phyloP scores from a whole-genome alignment of 805 yeast genomes.

The Helenozyma baotianmanensis region DNA sequence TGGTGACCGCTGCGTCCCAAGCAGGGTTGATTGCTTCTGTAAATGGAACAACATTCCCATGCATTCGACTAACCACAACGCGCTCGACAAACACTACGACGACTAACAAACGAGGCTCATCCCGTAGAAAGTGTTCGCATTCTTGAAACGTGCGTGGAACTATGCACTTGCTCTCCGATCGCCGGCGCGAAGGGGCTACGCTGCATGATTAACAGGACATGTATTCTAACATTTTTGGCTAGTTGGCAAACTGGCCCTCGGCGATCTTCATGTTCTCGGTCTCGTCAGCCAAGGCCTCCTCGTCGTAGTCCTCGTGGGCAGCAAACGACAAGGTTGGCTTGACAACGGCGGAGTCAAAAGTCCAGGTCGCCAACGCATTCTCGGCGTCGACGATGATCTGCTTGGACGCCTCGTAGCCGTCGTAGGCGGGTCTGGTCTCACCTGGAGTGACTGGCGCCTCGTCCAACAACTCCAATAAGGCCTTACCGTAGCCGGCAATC shows the following conservation, averaged over 20 bases:
- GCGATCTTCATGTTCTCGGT: constrained; percentile 45
- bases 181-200: too few relatives aligned
- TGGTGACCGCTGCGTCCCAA: too few relatives aligned
- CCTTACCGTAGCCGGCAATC: constrained; percentile 88
- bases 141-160: too few relatives aligned
- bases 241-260: constrained; percentile 18
- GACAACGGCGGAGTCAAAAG: constrained; percentile 76
- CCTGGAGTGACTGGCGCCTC: constrained; percentile 88
- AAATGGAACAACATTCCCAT: too few relatives aligned
- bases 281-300: constrained; percentile 41
- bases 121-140: too few relatives aligned
- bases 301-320: constrained; percentile 47
- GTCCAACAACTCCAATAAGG: constrained; percentile 74
- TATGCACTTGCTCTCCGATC: too few relatives aligned
- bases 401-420: constrained; percentile 84
- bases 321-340: constrained; percentile 71
- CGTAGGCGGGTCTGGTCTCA: constrained; percentile 86
- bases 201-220: too few relatives aligned
- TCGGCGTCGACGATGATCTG: constrained; percentile 85
- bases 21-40: too few relatives aligned
- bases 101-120: too few relatives aligned
- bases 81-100: too few relatives aligned
- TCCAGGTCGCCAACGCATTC: constrained; percentile 79
- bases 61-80: too few relatives aligned
- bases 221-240: too few relatives aligned